Base-by-base conservation (phyloP, 805 yeast genomes). In the Metschnikowia henanensis region DNA sequence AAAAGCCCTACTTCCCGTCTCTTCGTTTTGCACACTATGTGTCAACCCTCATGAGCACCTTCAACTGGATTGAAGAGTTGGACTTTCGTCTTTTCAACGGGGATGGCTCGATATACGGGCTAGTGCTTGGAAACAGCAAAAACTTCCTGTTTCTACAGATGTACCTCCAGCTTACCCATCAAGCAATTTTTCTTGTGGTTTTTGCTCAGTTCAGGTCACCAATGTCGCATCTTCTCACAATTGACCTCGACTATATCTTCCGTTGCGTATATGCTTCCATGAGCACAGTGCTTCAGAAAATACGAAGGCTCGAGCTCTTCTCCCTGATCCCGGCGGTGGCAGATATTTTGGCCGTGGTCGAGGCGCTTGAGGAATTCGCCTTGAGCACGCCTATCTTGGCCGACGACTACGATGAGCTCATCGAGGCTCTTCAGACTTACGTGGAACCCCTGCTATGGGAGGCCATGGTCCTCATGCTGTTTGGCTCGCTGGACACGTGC, bases 11-110 rank as follows among this genome's bases (percentile, higher is more conserved):
- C 23, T 51, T 46, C 21, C 55, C 55, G 12, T 34, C 48, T n/a
- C 42, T 51, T 20, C 43, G 55, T 7, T 46, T 47, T 20, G 55
- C 55, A 4, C 53, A 51, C 29, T 51, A 38, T 39, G 49, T 47
- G 22, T 30, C 45, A 17, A 30, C 44, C 17, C 35, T 51, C 20
- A 47, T 51, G 44, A 39, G 46, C 39, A 25, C 41, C n/a, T 46
- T 49, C 48, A 47, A 48, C 40, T 49, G 46, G 46, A 29, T 44
- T 34, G 44, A 49, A 37, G 41, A 42, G 29, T 32, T 49, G 35
- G 52, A 43, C 32, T 29, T 18, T 22, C 41, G 50, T 17, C 42
- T 45, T 25, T 43, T 40, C 16, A 32, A 31, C 8, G 41, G 43
- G 23, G 41, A 37, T 26, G 43, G 43, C 32, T 20, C 34, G 12